A percentile compares a stretch with the other conserved stretches of the same genome.
Evolutionary conservation across 192 early-diverging fungal species (phyloP).

Genomic region (Coemansia reversa): DNA sequence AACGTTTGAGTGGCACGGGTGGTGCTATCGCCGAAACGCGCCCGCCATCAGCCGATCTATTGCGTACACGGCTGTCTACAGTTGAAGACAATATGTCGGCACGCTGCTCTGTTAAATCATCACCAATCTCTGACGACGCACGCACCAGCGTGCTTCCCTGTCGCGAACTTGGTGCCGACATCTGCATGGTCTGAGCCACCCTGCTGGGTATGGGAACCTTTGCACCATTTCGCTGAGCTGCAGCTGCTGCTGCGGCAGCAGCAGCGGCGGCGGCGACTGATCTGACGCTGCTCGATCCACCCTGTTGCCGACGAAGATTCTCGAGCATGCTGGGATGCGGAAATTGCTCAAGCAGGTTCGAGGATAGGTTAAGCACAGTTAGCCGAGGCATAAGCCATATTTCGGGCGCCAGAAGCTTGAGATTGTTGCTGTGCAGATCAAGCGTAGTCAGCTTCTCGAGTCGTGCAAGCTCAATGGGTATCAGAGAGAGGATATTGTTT

Average conservation of each 20-base stretch:
- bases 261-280: constrained; percentile 51
- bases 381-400: constrained; percentile 76
- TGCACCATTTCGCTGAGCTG: constrained; percentile 40
- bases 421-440: constrained; percentile 76
- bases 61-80: constrained; percentile 28
- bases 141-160: constrained; percentile 44
- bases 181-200: constrained; percentile 32
- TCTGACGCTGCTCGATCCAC: constrained; percentile 43
- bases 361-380: constrained; percentile 70
- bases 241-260: constrained; percentile 51
- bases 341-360: constrained; percentile 79
- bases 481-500: constrained; percentile 65
- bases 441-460: constrained; percentile 61
- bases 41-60: constrained; percentile 43
- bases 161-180: constrained; percentile 31
- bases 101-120: not conserved
- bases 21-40: constrained; percentile 20
- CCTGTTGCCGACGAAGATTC: constrained; percentile 49
- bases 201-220: constrained; percentile 21
- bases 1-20: constrained; percentile 33
- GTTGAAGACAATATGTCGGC: not conserved
- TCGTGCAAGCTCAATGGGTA: constrained; percentile 70
- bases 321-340: constrained; percentile 67
- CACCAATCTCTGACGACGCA: constrained; percentile 26
- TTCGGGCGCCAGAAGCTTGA: constrained; percentile 68